A percentile compares a stretch with the other conserved stretches of the same genome.
phyloP scores from a whole-genome alignment of 495 filamentous ascomycete species.

The Beverwykella pulmonaria region DNA sequence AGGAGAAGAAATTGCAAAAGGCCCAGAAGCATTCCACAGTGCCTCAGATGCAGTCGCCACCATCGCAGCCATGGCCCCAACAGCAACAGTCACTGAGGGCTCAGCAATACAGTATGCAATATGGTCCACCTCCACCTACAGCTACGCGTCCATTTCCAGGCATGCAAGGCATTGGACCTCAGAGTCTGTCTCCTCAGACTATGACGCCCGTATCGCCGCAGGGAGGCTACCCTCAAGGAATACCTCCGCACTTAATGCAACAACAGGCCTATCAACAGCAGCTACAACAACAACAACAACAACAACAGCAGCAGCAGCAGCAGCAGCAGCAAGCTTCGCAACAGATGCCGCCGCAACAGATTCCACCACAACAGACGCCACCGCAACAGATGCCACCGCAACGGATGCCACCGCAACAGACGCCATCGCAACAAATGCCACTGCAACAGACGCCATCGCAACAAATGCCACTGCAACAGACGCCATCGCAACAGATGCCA shows the following conservation, averaged over 20 bases:
- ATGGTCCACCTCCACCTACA: constrained; percentile 12
- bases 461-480: neutral
- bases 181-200: constrained; percentile 11
- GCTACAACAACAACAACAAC: neutral
- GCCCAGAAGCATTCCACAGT: constrained; percentile 21
- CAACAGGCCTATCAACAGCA: constrained; percentile 10
- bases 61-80: constrained; percentile 28
- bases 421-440: neutral
- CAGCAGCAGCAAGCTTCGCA: neutral
- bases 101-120: constrained; percentile 12
- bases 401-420: neutral
- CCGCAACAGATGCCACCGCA: constrained; percentile 5
- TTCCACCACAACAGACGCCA: neutral
- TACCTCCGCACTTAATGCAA: constrained; percentile 18
- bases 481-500: neutral
- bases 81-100: constrained; percentile 10
- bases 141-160: constrained; percentile 18
- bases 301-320: neutral
- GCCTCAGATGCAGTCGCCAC: constrained; percentile 9
- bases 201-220: constrained; percentile 10
- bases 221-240: constrained; percentile 5
- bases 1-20: constrained; percentile 37
- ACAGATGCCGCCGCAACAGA: too few relatives aligned
- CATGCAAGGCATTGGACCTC: constrained; percentile 9
- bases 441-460: too few relatives aligned